These are phyloP conservation scores for Ophiosphaerella herpotricha DNA, from an alignment of 2,329 filamentous ascomycete genomes.

Conservation along the genomic window DNA sequence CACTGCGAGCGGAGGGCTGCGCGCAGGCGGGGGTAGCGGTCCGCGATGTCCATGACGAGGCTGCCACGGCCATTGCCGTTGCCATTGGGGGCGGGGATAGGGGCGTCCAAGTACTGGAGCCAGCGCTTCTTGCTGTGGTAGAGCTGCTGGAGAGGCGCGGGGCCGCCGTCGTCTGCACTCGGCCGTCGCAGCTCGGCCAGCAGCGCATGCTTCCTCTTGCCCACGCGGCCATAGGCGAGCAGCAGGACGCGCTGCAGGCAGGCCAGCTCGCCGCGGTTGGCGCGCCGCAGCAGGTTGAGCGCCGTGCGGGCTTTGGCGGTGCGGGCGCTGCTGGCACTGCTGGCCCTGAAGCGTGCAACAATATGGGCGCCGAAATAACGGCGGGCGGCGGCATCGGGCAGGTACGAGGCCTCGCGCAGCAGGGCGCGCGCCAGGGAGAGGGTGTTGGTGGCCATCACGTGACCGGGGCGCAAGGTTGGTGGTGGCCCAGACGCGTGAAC, in stretches of 20 bases:
- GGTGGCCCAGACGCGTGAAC: slow-evolving; percentile 23
- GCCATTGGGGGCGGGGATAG: slow-evolving; percentile 16
- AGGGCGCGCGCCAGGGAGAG: slow-evolving; percentile 58
- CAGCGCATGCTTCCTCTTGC: slow-evolving; percentile 57
- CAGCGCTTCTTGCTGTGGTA: slow-evolving; percentile 40
- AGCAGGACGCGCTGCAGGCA: slow-evolving; percentile 59
- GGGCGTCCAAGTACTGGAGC: slow-evolving; percentile 39
- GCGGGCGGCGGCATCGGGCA: slow-evolving; percentile 62
- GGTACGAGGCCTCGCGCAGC: slow-evolving; percentile 63
- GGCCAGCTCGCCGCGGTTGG: slow-evolving; percentile 60
- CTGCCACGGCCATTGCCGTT: slow-evolving; percentile 1
- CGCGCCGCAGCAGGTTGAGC: slow-evolving; percentile 54
- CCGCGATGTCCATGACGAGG: slow-evolving; percentile 32
- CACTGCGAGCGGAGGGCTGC: slow-evolving; percentile 33
- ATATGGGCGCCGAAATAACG: slow-evolving; percentile 56
- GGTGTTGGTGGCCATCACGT: slow-evolving; percentile 5
- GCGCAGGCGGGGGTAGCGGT: slow-evolving; percentile 37
- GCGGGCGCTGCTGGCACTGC: slow-evolving; percentile 20
- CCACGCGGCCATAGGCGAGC: slow-evolving; percentile 62
- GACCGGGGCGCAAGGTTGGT: no score
- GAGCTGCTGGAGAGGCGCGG: slow-evolving; percentile 40
- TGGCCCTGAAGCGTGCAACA: slow-evolving; percentile 53
- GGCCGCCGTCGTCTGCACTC: slow-evolving; percentile 14
- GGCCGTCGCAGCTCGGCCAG: slow-evolving; percentile 30
- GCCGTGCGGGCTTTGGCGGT: slow-evolving; percentile 39